Evolutionary conservation across 352 stramenopile genomes (phyloP), one percentile per base, ranked within the genome.

Genomic region (Peronospora farinosa): DNA sequence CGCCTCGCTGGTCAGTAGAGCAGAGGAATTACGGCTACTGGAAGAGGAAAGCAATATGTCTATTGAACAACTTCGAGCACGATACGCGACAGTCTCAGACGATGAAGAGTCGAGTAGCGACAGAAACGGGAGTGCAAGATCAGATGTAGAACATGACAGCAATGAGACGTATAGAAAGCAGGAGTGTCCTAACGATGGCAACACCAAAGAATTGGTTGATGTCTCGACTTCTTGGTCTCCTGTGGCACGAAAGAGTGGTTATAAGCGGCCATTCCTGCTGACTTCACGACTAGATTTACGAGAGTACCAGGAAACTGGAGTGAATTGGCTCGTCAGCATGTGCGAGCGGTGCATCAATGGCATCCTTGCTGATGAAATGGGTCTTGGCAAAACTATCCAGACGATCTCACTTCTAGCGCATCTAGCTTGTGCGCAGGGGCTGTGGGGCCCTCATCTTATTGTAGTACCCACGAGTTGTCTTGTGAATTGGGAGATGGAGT

Each of bases 401-500:
- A 99, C 96, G n/a, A 99, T 99, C 52, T 88, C 93, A 16, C 70
- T 99, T 46, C 67, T 99, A 8, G 90, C 96, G 7, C 96, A 99
- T 67, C 69, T 99, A 5, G 96, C 96, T 9, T 91, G 78, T 9
- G 39, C 43, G 12, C 63, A 69, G 19, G 92, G 95, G 7, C 84
- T 99, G 27, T 99, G 96, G 96, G 97, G 96, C 1, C 96, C 97
- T 23, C 97, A 99, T 65, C 73, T 99, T 21, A 97, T 99, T 40
- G 83, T 99, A 19, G 97, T 99, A 1, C 97, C 96, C 7, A 99
- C 96, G 21, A 98, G 85, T 9, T 98, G 95, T 55, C 82, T 99
- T 21, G 84, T 99, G 15, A 99, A 99, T 58, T 99, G 97, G 96
- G 96, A 99, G 61, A 97, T 95, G 62, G 97, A 99, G 65, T 94